Percentiles rank a stretch among this genome's conserved stretches.
phyloP scores from a whole-genome alignment of 805 yeast genomes.

The Yamadazyma sp. region DNA sequence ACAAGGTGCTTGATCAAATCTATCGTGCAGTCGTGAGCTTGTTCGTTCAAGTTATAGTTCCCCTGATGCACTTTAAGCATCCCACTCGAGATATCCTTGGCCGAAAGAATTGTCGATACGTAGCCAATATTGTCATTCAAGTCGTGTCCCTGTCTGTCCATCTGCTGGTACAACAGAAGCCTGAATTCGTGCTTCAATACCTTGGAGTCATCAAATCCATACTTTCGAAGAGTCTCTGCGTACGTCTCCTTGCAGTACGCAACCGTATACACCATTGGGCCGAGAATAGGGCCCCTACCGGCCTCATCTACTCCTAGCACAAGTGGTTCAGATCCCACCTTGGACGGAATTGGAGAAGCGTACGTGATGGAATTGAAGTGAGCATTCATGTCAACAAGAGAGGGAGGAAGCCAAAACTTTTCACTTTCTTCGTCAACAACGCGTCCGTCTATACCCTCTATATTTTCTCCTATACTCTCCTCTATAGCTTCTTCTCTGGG shows the following conservation, averaged over 20 bases:
- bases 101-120: slow-evolving; percentile 81
- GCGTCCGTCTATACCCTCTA: no score
- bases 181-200: slow-evolving; percentile 74
- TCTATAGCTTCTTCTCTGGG: neutral
- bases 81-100: slow-evolving; percentile 82
- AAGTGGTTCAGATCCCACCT: slow-evolving; percentile 31
- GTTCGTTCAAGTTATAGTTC: slow-evolving; percentile 80
- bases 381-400: slow-evolving; percentile 28
- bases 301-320: slow-evolving; percentile 96
- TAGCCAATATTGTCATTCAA: slow-evolving; percentile 71
- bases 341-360: slow-evolving; percentile 49
- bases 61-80: slow-evolving; percentile 66
- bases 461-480: neutral
- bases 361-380: slow-evolving; percentile 47
- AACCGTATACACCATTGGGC: slow-evolving; percentile 96
- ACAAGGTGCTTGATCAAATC: slow-evolving; percentile 66
- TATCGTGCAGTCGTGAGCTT: slow-evolving; percentile 95
- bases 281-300: slow-evolving; percentile 96
- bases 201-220: slow-evolving; percentile 93
- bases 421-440: no score
- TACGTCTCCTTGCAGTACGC: slow-evolving; percentile 68
- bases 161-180: slow-evolving; percentile 54
- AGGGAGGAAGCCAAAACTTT: slow-evolving; percentile 40
- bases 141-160: slow-evolving; percentile 49
- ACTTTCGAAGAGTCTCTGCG: slow-evolving; percentile 46